Evolutionary conservation across 2,329 filamentous ascomycete genomes (phyloP).

Genomic region (Pseudovirgaria hyperparasitica): DNA sequence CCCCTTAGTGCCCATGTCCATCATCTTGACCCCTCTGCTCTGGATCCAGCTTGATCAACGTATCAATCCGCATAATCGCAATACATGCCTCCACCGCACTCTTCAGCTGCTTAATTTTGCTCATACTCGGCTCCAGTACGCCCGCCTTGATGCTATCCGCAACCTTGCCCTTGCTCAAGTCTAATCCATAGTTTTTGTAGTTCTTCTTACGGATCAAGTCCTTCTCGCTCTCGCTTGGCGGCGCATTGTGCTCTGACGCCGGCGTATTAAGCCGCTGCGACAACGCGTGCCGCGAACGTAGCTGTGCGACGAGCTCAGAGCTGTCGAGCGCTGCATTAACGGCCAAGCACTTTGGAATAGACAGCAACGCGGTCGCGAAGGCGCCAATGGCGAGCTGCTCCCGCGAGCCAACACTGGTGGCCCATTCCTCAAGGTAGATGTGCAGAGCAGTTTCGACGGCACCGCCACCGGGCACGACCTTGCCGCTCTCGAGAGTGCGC

Average conservation of each 20-base stretch:
- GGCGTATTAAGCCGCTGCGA: constrained; percentile 92
- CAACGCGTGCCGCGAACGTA: constrained; percentile 85
- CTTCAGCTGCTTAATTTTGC: constrained; percentile 97
- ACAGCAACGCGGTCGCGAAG: constrained; percentile 86
- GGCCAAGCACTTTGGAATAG: constrained; percentile 91
- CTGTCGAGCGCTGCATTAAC: constrained; percentile 96
- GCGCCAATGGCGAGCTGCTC: constrained; percentile 97
- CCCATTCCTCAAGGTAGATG: constrained; percentile 98
- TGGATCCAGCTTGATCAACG: constrained; percentile 93
- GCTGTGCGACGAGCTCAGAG: constrained; percentile 86
- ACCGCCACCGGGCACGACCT: constrained; percentile 90
- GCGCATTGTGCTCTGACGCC: constrained; percentile 46
- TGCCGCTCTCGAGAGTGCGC: constrained; percentile 89
- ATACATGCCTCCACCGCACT: constrained; percentile 97
- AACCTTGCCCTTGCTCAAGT: constrained; percentile 78
- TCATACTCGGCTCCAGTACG: constrained; percentile 92
- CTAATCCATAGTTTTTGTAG: constrained; percentile 97
- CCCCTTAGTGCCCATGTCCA: constrained; percentile 65
- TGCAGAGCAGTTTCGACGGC: constrained; percentile 97
- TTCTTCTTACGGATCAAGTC: constrained; percentile 84
- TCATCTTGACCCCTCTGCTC: constrained; percentile 69
- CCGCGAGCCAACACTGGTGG: constrained; percentile 86
- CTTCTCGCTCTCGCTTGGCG: constrained; percentile 71
- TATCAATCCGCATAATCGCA: constrained; percentile 98
- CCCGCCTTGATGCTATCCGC: constrained; percentile 89